phyloP scores from a whole-genome alignment of 2,329 filamentous ascomycete species.

The Epichloe baconii region DNA sequence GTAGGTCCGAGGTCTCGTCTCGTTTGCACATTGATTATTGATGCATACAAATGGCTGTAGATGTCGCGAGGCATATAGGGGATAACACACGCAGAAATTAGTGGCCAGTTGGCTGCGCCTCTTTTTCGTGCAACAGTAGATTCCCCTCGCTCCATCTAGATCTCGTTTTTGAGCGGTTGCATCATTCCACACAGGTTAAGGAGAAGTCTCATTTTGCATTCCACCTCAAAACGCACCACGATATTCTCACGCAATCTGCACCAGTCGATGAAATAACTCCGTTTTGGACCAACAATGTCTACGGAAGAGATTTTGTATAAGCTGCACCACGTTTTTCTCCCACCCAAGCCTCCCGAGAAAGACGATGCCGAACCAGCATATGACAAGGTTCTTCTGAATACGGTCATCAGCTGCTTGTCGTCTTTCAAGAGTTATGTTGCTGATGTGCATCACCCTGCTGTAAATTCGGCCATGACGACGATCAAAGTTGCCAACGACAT shows the following conservation, averaged over 20 bases:
- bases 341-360: constrained; percentile 13
- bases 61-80: too few species aligned
- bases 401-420: constrained; percentile 1
- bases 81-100: too few species aligned
- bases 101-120: too few species aligned
- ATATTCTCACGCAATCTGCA: neutral
- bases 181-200: too few species aligned
- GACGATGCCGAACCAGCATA: constrained; percentile 4
- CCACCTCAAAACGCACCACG: neutral
- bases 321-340: constrained; percentile 18
- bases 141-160: too few species aligned
- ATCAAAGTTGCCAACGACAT: neutral
- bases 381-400: neutral
- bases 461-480: neutral
- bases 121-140: too few species aligned
- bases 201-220: too few species aligned
- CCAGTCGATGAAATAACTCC: neutral
- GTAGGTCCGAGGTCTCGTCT: too few species aligned
- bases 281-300: neutral
- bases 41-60: too few species aligned
- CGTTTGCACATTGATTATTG: too few species aligned
- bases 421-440: neutral
- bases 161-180: too few species aligned
- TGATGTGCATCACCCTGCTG: neutral
- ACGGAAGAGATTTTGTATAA: neutral